These are phyloP conservation scores for Cerioporus squamosus DNA, from an alignment of 1,284 basidiomycete species.

Conservation along the genomic window DNA sequence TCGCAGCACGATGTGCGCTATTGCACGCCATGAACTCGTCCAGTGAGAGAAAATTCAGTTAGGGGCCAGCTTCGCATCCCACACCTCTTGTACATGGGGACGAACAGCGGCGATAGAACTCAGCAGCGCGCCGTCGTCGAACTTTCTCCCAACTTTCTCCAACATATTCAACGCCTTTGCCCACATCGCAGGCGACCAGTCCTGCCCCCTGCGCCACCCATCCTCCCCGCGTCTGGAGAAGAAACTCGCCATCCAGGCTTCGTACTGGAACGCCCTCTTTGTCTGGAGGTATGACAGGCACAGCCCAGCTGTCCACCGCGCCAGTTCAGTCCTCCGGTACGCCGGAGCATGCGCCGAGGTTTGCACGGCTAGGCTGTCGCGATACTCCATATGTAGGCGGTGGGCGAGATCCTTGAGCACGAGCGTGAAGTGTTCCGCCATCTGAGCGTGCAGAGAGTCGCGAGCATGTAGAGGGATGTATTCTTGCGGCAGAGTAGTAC, in stretches of 20 bases:
- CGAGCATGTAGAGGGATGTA: constrained; percentile 56
- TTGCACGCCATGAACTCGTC: too few relatives aligned
- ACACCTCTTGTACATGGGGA: constrained; percentile 52
- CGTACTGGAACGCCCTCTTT: constrained; percentile 32
- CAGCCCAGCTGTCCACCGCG: constrained; percentile 56
- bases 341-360: constrained; percentile 62
- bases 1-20: too few relatives aligned
- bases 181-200: constrained; percentile 75
- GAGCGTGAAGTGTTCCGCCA: constrained; percentile 69
- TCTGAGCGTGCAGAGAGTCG: constrained; percentile 68
- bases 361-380: constrained; percentile 30
- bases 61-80: constrained; percentile 53
- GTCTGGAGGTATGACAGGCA: constrained; percentile 59
- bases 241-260: constrained; percentile 53
- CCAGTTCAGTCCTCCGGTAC: constrained; percentile 44
- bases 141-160: constrained; percentile 50
- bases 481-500: constrained; percentile 22
- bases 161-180: constrained; percentile 51
- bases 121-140: constrained; percentile 53
- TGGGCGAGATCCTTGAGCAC: constrained; percentile 60
- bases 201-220: constrained; percentile 63
- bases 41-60: constrained; percentile 32
- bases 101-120: constrained; percentile 53
- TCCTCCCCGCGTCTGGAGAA: constrained; percentile 46
- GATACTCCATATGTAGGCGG: constrained; percentile 51